phyloP scores from a whole-genome alignment of 768 basidiomycete species.

The Rhodocollybia butyracea region DNA sequence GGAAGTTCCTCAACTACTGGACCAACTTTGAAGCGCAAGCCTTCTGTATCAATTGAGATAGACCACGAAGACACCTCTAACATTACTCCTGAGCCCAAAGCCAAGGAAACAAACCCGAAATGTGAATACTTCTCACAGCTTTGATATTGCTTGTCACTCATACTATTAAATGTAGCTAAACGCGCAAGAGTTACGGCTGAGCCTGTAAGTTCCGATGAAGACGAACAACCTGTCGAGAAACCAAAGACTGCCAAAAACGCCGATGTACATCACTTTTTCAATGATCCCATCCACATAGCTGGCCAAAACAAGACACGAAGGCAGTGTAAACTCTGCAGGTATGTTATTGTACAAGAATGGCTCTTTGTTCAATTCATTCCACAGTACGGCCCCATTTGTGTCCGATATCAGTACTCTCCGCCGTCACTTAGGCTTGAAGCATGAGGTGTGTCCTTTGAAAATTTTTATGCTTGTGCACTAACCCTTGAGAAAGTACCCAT shows the following conservation, averaged over 20 bases:
- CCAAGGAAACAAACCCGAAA: not conserved
- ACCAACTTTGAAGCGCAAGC: too few species aligned
- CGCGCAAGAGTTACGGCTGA: not conserved
- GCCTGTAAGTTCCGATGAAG: not conserved
- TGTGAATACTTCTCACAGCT: not conserved
- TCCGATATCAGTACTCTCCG: not conserved
- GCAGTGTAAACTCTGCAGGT: not conserved
- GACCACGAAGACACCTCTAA: too few species aligned
- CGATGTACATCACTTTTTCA: not conserved
- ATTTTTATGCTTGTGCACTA: not conserved
- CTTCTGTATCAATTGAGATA: too few species aligned
- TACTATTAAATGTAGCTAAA: not conserved
- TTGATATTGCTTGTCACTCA: not conserved
- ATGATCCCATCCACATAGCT: not conserved
- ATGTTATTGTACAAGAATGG: not conserved
- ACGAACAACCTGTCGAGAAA: not conserved
- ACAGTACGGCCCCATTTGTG: not conserved
- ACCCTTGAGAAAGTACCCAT: slow-evolving; percentile 11
- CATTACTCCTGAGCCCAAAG: not conserved
- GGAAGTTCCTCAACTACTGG: too few species aligned
- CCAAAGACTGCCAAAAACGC: not conserved
- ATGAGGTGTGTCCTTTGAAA: not conserved
- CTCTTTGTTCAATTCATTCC: not conserved
- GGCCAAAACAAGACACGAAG: not conserved
- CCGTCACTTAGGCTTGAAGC: not conserved